These are phyloP conservation scores for Peronospora destructor DNA, from an alignment of 352 stramenopile genomes.

Conservation along the genomic window DNA sequence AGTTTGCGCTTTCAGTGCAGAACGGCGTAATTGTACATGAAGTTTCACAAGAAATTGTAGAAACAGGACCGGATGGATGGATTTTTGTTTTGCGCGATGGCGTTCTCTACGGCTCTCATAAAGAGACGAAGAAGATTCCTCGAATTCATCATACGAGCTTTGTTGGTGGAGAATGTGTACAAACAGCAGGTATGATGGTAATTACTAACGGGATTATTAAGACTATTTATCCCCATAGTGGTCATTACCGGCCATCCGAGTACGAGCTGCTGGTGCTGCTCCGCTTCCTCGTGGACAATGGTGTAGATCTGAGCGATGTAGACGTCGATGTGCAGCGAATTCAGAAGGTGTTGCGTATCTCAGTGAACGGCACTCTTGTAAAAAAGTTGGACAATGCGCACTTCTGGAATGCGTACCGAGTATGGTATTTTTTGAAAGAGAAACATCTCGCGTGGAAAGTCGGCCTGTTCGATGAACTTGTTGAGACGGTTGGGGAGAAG, in stretches of 20 bases:
- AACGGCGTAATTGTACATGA: constrained; percentile 62
- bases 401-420: constrained; percentile 73
- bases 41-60: constrained; percentile 64
- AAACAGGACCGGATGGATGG: constrained; percentile 91
- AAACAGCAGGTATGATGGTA: constrained; percentile 95
- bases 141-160: constrained; percentile 98
- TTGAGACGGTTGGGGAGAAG: constrained; percentile 57
- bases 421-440: constrained; percentile 66
- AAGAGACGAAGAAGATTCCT: constrained; percentile 90
- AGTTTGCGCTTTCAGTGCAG: constrained; percentile 82
- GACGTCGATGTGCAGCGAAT: constrained; percentile 94
- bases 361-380: constrained; percentile 62
- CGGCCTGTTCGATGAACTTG: constrained; percentile 71
- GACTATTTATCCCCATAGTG: constrained; percentile 95
- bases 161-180: constrained; percentile 93
- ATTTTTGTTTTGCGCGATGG: constrained; percentile 95
- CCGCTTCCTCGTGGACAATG: constrained; percentile 87
- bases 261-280: constrained; percentile 92
- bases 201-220: constrained; percentile 87
- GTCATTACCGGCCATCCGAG: constrained; percentile 94
- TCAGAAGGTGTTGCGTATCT: constrained; percentile 90
- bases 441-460: constrained; percentile 77
- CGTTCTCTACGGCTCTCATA: constrained; percentile 90
- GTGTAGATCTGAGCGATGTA: constrained; percentile 86
- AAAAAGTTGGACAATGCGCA: constrained; percentile 81